Conservation (phyloP, 192 early-diverging fungal species). For the Jimgerdemannia lactiflua region DNA sequence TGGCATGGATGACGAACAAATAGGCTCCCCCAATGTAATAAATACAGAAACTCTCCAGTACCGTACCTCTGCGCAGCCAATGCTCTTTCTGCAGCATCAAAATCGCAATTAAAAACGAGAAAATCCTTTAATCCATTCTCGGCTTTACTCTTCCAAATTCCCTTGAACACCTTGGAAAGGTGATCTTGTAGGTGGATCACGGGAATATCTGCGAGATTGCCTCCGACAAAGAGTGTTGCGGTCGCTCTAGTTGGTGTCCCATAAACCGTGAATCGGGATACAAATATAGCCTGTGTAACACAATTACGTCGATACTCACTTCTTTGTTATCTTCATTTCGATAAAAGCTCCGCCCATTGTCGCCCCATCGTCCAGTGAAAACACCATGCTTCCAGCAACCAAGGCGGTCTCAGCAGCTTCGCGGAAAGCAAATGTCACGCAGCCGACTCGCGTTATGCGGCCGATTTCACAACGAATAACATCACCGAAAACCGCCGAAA, state of each 20-base stretch:
- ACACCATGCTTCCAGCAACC: background rate
- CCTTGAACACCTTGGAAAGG: background rate
- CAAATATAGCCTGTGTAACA: background rate
- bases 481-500: background rate
- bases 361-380: background rate
- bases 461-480: background rate
- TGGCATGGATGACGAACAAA: background rate
- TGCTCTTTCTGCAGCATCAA: background rate
- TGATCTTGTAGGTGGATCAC: background rate
- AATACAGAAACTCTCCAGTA: background rate
- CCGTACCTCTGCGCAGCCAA: background rate
- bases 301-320: background rate
- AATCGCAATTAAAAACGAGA: background rate
- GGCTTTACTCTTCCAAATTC: background rate
- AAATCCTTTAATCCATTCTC: background rate
- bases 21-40: background rate
- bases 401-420: background rate
- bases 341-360: background rate
- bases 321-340: background rate
- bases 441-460: background rate
- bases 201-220: background rate
- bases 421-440: background rate
- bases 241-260: background rate
- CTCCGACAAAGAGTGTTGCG: background rate
- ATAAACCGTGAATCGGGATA: background rate